These are phyloP conservation scores for Taphrina deformans DNA, from an alignment of 1,139 yeast genomes.

Conservation along the genomic window DNA sequence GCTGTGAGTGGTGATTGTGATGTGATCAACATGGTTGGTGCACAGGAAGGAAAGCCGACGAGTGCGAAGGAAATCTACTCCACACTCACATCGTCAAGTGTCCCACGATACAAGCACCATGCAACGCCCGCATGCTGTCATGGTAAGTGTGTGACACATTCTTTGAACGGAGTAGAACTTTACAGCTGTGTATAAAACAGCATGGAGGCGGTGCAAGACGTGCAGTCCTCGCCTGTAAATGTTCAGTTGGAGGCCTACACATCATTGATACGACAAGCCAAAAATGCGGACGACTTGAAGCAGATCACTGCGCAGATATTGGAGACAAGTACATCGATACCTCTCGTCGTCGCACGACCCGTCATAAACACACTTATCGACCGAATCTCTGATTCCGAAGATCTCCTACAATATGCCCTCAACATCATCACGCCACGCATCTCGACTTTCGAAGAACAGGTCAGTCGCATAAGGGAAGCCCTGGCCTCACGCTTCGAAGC, in stretches of 20 bases:
- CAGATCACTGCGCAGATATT: neutral
- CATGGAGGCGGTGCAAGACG: neutral
- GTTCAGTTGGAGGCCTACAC: constrained; percentile 9
- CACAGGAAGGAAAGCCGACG: neutral
- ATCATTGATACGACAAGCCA: neutral
- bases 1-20: too few species aligned
- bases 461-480: constrained; percentile 41
- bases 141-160: too few species aligned
- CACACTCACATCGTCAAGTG: neutral
- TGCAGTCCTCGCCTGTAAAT: neutral
- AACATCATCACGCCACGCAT: constrained; percentile 40
- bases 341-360: constrained; percentile 17
- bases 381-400: constrained; percentile 3
- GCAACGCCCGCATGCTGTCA: too few species aligned
- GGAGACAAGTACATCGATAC: neutral
- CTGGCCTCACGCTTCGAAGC: constrained; percentile 43
- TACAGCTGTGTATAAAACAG: neutral
- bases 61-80: neutral
- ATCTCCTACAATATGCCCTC: constrained; percentile 23
- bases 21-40: neutral
- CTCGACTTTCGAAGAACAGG: constrained; percentile 43
- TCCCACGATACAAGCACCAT: neutral
- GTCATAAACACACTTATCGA: neutral
- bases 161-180: too few species aligned
- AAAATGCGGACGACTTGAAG: neutral